phyloP scores from a whole-genome alignment of 2,329 filamentous ascomycete genomes.

The Ascochyta pisi region DNA sequence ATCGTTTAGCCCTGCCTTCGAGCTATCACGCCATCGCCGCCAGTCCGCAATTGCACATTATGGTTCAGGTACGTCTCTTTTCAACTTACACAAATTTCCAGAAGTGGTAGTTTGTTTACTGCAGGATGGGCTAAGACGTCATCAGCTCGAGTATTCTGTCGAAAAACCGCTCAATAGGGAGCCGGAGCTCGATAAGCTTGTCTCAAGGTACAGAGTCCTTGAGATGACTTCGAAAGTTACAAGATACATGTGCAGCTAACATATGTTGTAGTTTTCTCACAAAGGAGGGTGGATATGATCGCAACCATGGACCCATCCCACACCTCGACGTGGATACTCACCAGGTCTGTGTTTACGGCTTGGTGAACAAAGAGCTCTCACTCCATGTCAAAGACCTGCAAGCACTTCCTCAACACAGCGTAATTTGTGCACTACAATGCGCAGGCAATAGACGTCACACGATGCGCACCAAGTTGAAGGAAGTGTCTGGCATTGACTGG shows the following conservation, averaged over 20 bases:
- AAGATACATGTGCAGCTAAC: neutral
- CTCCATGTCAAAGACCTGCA: conserved; percentile 58
- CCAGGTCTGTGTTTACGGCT: conserved; percentile 58
- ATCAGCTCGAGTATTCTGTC: conserved; percentile 51
- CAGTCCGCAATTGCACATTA: conserved; percentile 30
- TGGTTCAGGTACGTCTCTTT: conserved; percentile 36
- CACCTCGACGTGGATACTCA: conserved; percentile 53
- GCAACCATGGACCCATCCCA: conserved; percentile 64
- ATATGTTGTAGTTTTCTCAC: conserved; percentile 56
- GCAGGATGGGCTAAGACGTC: conserved; percentile 13
- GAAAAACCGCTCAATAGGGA: conserved; percentile 59
- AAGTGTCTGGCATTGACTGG: conserved; percentile 68
- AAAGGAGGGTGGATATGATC: conserved; percentile 59
- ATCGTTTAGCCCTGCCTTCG: conserved; percentile 29
- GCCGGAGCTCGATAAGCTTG: conserved; percentile 53
- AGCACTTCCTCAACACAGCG: conserved; percentile 60
- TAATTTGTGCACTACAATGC: conserved; percentile 66
- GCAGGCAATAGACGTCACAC: conserved; percentile 67
- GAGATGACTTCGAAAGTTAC: neutral
- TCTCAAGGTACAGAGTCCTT: conserved; percentile 47
- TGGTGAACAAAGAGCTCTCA: conserved; percentile 53
- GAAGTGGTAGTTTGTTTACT: conserved; percentile 27
- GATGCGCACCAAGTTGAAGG: conserved; percentile 65
- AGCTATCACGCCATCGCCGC: conserved; percentile 40
- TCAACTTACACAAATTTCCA: conserved; percentile 17